A percentile compares a stretch with the other conserved stretches of the same genome.
Conservation (phyloP, 2,329 filamentous ascomycete genomes). For the Triangularia verruculosa region DNA sequence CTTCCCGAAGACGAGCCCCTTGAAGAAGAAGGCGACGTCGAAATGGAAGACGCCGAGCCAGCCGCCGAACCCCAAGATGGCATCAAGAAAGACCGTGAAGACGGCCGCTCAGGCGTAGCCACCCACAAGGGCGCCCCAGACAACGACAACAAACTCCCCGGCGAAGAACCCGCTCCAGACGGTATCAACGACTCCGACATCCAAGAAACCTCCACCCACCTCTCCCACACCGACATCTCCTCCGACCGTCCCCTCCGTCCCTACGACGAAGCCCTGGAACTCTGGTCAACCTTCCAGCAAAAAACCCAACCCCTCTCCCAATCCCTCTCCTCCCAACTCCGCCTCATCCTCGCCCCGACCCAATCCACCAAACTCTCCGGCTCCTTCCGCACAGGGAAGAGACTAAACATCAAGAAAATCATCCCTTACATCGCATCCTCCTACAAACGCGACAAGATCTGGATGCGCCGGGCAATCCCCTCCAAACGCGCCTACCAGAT, state of each 20-base stretch:
- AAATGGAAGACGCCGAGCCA: slow-evolving; percentile 42
- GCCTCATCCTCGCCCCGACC: slow-evolving; percentile 90
- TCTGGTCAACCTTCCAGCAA: slow-evolving; percentile 83
- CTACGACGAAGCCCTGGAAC: slow-evolving; percentile 59
- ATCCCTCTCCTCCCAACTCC: slow-evolving; percentile 87
- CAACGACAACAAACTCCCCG: slow-evolving; percentile 38
- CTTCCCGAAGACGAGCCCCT: slow-evolving; percentile 50
- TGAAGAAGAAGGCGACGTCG: slow-evolving; percentile 41
- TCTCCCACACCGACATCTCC: slow-evolving; percentile 71
- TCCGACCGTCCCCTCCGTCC: slow-evolving; percentile 43
- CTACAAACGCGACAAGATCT: slow-evolving; percentile 99
- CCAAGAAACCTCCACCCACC: slow-evolving; percentile 57
- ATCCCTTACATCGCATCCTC: slow-evolving; percentile 98
- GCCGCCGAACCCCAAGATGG: slow-evolving; percentile 42
- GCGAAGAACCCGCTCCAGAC: slow-evolving; percentile 33
- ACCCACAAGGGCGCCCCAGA: slow-evolving; percentile 59
- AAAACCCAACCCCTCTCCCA: slow-evolving; percentile 83
- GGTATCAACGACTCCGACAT: slow-evolving; percentile 42
- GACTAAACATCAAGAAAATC: slow-evolving; percentile 98
- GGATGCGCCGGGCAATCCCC: slow-evolving; percentile 91
- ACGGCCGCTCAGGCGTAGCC: slow-evolving; percentile 58
- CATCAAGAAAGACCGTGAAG: slow-evolving; percentile 48
- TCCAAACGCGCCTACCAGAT: slow-evolving; percentile 96
- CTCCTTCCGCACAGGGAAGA: slow-evolving; percentile 94
- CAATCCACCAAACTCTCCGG: slow-evolving; percentile 94